These are phyloP conservation scores for Aspergillus texensis DNA, from an alignment of 2,329 filamentous ascomycete species.

Conservation along the genomic window DNA sequence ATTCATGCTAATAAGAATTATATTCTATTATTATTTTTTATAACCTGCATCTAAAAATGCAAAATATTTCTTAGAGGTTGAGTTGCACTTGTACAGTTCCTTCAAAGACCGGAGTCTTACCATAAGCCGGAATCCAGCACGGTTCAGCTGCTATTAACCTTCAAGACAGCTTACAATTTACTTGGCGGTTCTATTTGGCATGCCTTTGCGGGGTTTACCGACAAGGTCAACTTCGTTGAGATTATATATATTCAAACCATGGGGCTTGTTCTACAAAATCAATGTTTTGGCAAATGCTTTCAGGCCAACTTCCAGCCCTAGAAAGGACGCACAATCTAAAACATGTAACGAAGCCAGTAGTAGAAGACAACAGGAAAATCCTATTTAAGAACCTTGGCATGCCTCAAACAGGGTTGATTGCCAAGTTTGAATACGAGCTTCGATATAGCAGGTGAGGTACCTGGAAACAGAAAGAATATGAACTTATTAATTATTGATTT, in stretches of 20 bases:
- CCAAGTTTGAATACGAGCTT: neutral
- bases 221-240: neutral
- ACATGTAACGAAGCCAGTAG: too few relatives aligned
- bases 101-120: neutral
- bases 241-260: neutral
- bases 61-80: neutral
- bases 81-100: neutral
- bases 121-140: neutral
- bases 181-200: neutral
- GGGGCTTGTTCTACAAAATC: too few relatives aligned
- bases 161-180: neutral
- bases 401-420: neutral
- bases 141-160: neutral
- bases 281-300: fast-evolving
- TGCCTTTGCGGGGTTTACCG: neutral
- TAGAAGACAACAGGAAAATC: too few relatives aligned
- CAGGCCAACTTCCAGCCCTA: neutral
- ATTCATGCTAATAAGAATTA: neutral
- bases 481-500: neutral
- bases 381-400: too few relatives aligned
- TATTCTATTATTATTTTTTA: neutral
- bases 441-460: neutral
- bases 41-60: too few relatives aligned
- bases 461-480: neutral
- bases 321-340: too few relatives aligned